Base-by-base conservation (phyloP, 1,284 basidiomycete species). In the Pterulicium gracile region DNA sequence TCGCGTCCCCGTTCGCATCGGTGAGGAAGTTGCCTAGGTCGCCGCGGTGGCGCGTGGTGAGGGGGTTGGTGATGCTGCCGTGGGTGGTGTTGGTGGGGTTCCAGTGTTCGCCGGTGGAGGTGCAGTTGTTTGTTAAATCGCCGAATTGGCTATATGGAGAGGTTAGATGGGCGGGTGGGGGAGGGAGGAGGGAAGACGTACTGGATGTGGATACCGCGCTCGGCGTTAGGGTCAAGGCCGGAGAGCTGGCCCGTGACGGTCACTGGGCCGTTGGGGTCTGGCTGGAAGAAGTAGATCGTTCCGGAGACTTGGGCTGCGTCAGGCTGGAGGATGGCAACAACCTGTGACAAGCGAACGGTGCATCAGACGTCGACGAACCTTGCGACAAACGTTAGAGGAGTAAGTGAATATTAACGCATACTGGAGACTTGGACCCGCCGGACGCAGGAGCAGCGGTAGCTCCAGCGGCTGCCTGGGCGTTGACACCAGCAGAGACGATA, bases 61-160 rank as follows among this genome's bases (percentile, higher is more conserved):
- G 19, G 10, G 13, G 12, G 39, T 42, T 39, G 2, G 27, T 2
- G 2, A n/a, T 35, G 14, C 36, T 39, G 13, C 45, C 45, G n/a
- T 46, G 45, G 5, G 34, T 46, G 35, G n/a, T n/a, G 35, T 42
- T 42, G 36, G 19, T 41, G n/a, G 45, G 45, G 17, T 46, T 46
- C 19, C 40, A 46, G 45, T 46, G 45, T 14, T 10, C 21, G 4
- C 45, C 36, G 17, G 45, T 23, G 20, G 45, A 46, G n/a, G 45
- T 24, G 39, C 45, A 46, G 3, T 39, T 39, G 14, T 40, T 24
- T 15, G 45, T 46, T 12, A 46, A 21, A n/a, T 46, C 40, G 24
- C 45, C 45, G 35, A 15, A 46, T 35, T 42, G 35, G 22, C 45
- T 46, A 23, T 39, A 13, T 10, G n/a, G n/a, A 7, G 27, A 7